Base-by-base conservation (phyloP, 2,329 filamentous ascomycete species). In the Rosellinia necatrix region DNA sequence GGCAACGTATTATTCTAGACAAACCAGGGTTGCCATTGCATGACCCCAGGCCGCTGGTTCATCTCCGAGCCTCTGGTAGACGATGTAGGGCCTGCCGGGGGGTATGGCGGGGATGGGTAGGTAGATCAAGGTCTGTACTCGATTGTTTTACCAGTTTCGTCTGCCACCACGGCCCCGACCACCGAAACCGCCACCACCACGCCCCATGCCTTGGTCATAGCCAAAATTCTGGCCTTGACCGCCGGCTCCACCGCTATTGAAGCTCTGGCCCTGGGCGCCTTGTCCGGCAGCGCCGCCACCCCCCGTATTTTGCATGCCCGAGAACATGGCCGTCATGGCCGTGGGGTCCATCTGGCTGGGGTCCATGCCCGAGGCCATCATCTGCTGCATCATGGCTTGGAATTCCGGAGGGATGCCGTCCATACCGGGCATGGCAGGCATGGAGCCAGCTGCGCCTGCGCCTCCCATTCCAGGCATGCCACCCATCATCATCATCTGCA, bases 381-480 rank as follows among this genome's bases (percentile, higher is more conserved):
- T 86, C 70, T 87, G 84, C 70, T 87, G 84, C 82, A 88, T 85
- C 81, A 87, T 85, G 41, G 78, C 76, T 68, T 87, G 84, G 82
- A 88, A 87, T 68, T 87, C 85, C 0, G 84, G 80, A 3, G 83
- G 74, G 71, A 87, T 83, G n/a, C 81, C 82, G 21, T 87, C 84
- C 81, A 85, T 84, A 3, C 81, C 81, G 0, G 78, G 65, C 76
- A 84, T 82, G 49, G 71, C 62, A n/a, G 70, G 49, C 66, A 72
- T 71, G 12, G 69, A 68, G 19, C 54, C 61, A 21, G 60, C 66
- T 15, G 64, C 69, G 17, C 68, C 74, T 8, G 62, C 68, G 19
- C 67, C 66, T 21, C 66, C 64, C 64, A 74, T 73, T 6, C 74
- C 74, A 0, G 73, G 70, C 77, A 81, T 80, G 2, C 71, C 69